Percentiles rank a stretch among this genome's conserved stretches.
Conservation (phyloP, 176 grass and related monocot genomes). For the Rhynchospora breviuscula region DNA sequence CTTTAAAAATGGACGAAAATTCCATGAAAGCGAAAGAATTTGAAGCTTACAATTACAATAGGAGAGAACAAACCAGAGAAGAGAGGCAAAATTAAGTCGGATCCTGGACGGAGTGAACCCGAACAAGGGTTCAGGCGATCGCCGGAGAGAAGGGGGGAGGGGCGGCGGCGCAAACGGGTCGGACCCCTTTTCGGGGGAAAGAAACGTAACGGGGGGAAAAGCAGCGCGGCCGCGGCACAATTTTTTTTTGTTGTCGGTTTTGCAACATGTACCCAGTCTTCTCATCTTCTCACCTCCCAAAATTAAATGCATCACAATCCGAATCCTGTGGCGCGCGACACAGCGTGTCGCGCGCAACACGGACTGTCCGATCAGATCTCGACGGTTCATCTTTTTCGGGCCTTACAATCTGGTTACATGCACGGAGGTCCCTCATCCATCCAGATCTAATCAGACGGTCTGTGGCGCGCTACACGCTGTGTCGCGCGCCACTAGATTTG, state of each 20-base stretch:
- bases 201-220: not conserved
- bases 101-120: not conserved
- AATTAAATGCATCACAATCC: too few relatives aligned
- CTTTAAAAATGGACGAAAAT: not conserved
- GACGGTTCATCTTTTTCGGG: too few relatives aligned
- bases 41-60: not conserved
- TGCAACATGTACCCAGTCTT: not conserved
- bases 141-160: not conserved
- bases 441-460: too few relatives aligned
- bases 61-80: not conserved
- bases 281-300: too few relatives aligned
- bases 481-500: too few relatives aligned
- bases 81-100: not conserved
- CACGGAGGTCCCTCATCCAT: too few relatives aligned
- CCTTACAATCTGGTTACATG: too few relatives aligned
- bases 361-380: too few relatives aligned
- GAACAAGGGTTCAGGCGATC: conserved; percentile 5
- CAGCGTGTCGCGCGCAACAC: too few relatives aligned
- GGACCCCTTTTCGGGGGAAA: not conserved
- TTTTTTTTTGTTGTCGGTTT: not conserved
- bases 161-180: not conserved
- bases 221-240: not conserved
- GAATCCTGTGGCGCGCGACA: too few relatives aligned
- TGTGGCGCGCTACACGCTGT: too few relatives aligned
- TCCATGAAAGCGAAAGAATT: not conserved